These are phyloP conservation scores for Evansstolkia leycettana DNA, from an alignment of 495 filamentous ascomycete species.

Conservation along the genomic window DNA sequence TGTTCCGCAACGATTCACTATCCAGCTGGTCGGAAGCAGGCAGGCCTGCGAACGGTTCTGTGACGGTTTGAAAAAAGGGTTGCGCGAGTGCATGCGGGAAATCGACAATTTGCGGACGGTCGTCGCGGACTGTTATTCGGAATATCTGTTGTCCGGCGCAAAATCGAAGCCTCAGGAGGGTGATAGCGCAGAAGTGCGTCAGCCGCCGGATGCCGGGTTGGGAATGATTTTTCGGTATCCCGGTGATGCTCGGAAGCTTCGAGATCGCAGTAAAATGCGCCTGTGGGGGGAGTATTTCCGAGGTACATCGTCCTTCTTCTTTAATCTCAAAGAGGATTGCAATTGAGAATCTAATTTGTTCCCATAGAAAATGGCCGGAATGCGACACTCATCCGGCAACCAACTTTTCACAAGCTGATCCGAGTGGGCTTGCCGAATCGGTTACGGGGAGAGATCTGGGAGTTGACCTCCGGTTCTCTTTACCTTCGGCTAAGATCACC, in stretches of 20 bases:
- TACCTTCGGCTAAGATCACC: conserved; percentile 80
- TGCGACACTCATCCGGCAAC: conserved; percentile 80
- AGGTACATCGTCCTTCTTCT: conserved; percentile 24
- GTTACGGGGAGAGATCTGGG: conserved; percentile 90
- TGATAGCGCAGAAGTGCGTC: conserved; percentile 37
- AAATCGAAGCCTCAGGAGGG: conserved; percentile 20
- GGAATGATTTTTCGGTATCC: conserved; percentile 92
- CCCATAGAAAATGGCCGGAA: conserved; percentile 81
- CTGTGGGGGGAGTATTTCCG: conserved; percentile 92
- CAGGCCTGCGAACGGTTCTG: conserved; percentile 91
- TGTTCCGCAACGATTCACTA: conserved; percentile 66
- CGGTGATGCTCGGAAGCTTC: conserved; percentile 86
- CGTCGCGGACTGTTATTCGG: conserved; percentile 77
- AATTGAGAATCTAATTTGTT: background rate
- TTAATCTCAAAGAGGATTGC: background rate
- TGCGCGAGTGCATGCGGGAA: conserved; percentile 74
- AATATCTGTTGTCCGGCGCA: conserved; percentile 61
- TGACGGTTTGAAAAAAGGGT: conserved; percentile 80
- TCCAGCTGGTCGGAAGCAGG: conserved; percentile 80
- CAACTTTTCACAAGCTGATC: conserved; percentile 94
- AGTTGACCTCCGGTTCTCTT: conserved; percentile 80
- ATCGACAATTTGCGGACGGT: conserved; percentile 71
- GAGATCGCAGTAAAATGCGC: conserved; percentile 94
- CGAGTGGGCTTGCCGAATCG: conserved; percentile 90
- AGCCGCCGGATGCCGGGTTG: conserved; percentile 79